These are phyloP conservation scores for Ceratocystis papillata DNA, from an alignment of 2,329 filamentous ascomycete genomes.

Conservation along the genomic window DNA sequence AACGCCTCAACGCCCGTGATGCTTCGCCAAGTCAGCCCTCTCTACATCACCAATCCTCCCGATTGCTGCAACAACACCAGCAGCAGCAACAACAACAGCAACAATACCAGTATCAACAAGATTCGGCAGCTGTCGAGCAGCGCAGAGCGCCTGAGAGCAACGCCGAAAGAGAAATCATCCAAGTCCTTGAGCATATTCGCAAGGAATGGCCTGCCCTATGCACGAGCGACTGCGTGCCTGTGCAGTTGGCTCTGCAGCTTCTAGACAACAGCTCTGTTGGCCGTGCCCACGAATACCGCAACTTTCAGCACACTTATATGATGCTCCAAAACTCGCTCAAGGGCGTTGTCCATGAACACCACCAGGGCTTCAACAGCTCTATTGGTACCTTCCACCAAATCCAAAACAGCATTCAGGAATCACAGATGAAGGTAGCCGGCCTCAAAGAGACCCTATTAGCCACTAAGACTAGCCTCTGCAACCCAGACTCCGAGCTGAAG, in stretches of 20 bases:
- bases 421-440: slow-evolving; percentile 71
- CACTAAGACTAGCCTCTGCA: slow-evolving; percentile 70
- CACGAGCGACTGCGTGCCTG: slow-evolving; percentile 75
- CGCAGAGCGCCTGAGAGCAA: slow-evolving; percentile 34
- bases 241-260: slow-evolving; percentile 87
- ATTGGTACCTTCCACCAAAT: slow-evolving; percentile 99
- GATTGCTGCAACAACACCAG: slow-evolving; percentile 24
- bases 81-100: slow-evolving; percentile 19
- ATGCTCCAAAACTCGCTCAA: slow-evolving; percentile 90
- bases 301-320: slow-evolving; percentile 72
- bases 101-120: slow-evolving; percentile 23
- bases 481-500: slow-evolving; percentile 81
- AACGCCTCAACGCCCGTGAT: slow-evolving; percentile 20
- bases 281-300: slow-evolving; percentile 73
- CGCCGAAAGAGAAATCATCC: slow-evolving; percentile 46
- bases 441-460: slow-evolving; percentile 74
- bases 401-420: slow-evolving; percentile 79
- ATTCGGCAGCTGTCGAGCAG: slow-evolving; percentile 12
- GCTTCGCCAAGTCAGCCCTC: slow-evolving; percentile 12
- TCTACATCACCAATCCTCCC: slow-evolving; percentile 17
- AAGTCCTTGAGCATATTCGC: slow-evolving; percentile 72
- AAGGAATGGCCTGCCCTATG: slow-evolving; percentile 89
- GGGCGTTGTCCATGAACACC: slow-evolving; percentile 93
- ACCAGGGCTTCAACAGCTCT: slow-evolving; percentile 97
- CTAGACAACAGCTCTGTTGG: slow-evolving; percentile 91